Percentiles rank a stretch among this genome's conserved stretches.
phyloP scores from a whole-genome alignment of 257 asterid genomes.

The Gentiana dahurica region DNA sequence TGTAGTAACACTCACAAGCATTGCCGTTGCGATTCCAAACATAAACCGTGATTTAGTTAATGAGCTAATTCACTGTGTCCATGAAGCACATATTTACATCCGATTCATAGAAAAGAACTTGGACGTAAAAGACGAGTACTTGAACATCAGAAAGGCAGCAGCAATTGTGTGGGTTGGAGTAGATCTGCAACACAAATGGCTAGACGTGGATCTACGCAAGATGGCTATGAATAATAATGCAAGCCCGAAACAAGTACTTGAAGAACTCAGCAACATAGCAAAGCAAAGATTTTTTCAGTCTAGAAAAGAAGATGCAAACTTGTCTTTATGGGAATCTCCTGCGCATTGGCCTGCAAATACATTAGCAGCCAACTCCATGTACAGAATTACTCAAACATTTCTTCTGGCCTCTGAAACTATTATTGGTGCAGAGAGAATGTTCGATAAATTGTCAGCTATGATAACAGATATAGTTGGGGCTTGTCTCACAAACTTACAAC shows the following conservation, averaged over 20 bases:
- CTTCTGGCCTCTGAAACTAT: conserved; percentile 18
- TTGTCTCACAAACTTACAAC: conserved; percentile 54
- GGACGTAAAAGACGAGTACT: conserved; percentile 24
- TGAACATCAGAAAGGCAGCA: conserved; percentile 53
- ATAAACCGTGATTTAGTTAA: conserved; percentile 20
- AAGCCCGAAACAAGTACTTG: conserved; percentile 30
- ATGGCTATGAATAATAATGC: conserved; percentile 21
- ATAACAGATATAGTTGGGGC: conserved; percentile 56
- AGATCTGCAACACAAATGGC: conserved; percentile 60
- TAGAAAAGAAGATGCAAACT: conserved; percentile 14
- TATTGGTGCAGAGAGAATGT: conserved; percentile 19
- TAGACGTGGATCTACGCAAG: conserved; percentile 48
- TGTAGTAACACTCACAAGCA: conserved; percentile 68
- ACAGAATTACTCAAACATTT: conserved; percentile 61
- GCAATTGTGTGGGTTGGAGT: conserved; percentile 49
- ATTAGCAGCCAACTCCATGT: conserved; percentile 72
- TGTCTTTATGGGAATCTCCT: conserved; percentile 32
- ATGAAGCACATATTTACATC: conserved; percentile 47
- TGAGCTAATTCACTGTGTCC: conserved; percentile 31
- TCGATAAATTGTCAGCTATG: conserved; percentile 35
- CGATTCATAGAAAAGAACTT: conserved; percentile 41
- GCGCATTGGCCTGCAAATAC: conserved; percentile 53
- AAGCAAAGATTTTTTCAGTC: conserved; percentile 36
- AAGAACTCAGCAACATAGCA: conserved; percentile 44
- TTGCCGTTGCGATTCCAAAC: conserved; percentile 45